Conservation (phyloP, 805 yeast genomes). For the Starmerella etchellsii region DNA sequence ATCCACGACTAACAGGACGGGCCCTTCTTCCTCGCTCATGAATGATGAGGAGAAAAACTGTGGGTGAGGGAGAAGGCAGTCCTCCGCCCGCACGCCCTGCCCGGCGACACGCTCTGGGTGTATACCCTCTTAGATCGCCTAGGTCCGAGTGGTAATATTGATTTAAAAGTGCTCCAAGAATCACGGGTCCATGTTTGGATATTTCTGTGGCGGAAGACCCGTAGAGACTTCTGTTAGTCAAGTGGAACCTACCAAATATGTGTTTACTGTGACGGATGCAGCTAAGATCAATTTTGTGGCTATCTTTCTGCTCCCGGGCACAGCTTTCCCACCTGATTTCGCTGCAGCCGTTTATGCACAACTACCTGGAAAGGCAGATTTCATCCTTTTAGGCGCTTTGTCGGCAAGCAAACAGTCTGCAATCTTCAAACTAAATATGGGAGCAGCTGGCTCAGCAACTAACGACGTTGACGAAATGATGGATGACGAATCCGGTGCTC, state of each 20-base stretch:
- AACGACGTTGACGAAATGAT: conserved; percentile 44
- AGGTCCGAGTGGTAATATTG: no score
- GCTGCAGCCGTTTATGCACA: conserved; percentile 86
- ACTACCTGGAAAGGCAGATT: conserved; percentile 42
- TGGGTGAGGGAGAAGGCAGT: no score
- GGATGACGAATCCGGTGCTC: conserved; percentile 37
- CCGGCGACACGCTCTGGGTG: no score
- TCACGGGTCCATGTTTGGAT: conserved; percentile 46
- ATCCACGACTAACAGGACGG: conserved; percentile 3
- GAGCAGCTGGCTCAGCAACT: conserved; percentile 17
- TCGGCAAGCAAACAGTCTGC: conserved; percentile 67
- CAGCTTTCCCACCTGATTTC: conserved; percentile 49
- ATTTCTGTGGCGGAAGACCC: conserved; percentile 64
- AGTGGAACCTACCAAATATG: conserved; percentile 55
- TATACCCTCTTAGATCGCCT: no score
- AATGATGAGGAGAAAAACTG: not conserved
- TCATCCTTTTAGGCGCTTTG: conserved; percentile 28
- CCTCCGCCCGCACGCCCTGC: no score
- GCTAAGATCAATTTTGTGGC: conserved; percentile 65
- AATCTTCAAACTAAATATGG: conserved; percentile 62
- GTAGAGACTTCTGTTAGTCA: conserved; percentile 37
- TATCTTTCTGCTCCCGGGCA: conserved; percentile 72
- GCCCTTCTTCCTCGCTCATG: conserved; percentile 4
- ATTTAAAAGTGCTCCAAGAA: no score
- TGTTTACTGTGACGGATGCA: conserved; percentile 50